phyloP scores from a whole-genome alignment of 108 stramenopile species.

The Asterionellopsis glacialis region DNA sequence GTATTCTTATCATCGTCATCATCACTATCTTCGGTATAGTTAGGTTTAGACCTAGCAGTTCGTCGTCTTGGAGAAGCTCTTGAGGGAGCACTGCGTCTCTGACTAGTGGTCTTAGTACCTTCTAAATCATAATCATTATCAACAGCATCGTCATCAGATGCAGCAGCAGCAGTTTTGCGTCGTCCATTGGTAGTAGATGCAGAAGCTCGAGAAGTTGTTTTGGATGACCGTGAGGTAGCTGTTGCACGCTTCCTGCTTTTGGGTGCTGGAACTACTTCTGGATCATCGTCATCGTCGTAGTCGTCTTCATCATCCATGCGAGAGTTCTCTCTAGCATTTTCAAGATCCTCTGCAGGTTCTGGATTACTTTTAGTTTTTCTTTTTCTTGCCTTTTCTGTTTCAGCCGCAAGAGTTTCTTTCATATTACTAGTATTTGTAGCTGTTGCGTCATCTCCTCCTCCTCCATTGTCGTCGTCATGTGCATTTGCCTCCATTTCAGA shows the following conservation, averaged over 20 bases:
- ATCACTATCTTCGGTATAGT: background rate
- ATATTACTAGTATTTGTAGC: background rate
- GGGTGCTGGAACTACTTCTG: too few relatives aligned
- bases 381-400: conserved; percentile 12
- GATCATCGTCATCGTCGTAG: too few relatives aligned
- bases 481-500: conserved; percentile 3
- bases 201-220: background rate
- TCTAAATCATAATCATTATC: background rate
- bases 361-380: conserved; percentile 13
- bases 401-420: conserved; percentile 20
- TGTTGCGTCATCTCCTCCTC: too few relatives aligned
- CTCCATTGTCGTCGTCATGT: conserved; percentile 12
- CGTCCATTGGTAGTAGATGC: too few relatives aligned
- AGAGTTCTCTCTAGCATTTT: conserved; percentile 15
- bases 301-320: conserved; percentile 29
- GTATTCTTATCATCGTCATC: background rate
- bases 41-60: background rate
- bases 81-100: background rate
- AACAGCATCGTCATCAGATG: too few relatives aligned
- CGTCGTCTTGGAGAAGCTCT: background rate
- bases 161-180: background rate
- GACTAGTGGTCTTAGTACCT: conserved; percentile 1
- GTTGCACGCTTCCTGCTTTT: too few relatives aligned
- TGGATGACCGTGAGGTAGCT: too few relatives aligned
- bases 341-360: conserved; percentile 20